A percentile compares a stretch with the other conserved stretches of the same genome.
phyloP scores from a whole-genome alignment of 1,139 yeast genomes.

The Schwanniomyces etchellsii region DNA sequence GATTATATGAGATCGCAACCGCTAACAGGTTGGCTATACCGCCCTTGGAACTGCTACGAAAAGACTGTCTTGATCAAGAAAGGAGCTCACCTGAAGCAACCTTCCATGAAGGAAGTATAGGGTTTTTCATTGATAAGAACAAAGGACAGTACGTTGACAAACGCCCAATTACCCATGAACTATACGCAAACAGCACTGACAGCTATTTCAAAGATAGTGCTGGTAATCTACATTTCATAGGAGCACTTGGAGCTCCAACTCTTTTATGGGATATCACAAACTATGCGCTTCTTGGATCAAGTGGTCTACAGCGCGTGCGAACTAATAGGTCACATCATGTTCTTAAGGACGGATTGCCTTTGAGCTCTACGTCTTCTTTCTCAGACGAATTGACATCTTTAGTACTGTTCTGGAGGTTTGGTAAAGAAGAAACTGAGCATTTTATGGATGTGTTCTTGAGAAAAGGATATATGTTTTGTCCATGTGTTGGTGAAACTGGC shows the following conservation, averaged over 20 bases:
- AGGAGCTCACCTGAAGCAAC: not conserved
- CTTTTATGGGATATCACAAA: slow-evolving; percentile 5
- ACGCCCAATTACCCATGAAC: not conserved
- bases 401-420: too few relatives aligned
- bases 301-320: slow-evolving; percentile 2
- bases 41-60: not conserved
- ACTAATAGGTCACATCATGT: slow-evolving; percentile 3
- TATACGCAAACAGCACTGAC: slow-evolving; percentile 5
- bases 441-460: slow-evolving; percentile 30
- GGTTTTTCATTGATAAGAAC: too few relatives aligned
- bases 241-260: slow-evolving; percentile 9
- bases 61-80: not conserved
- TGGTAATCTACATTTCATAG: slow-evolving; percentile 12
- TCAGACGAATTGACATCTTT: not conserved
- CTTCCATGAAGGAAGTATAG: too few relatives aligned
- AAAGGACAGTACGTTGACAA: too few relatives aligned
- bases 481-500: slow-evolving; percentile 24
- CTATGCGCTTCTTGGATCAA: slow-evolving; percentile 3
- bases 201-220: slow-evolving; percentile 11
- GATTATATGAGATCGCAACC: slow-evolving; percentile 6
- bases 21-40: not conserved
- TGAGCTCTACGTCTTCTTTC: slow-evolving; percentile 5
- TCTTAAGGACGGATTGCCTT: slow-evolving; percentile 5
- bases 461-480: slow-evolving; percentile 35
- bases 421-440: slow-evolving; percentile 22